These are phyloP conservation scores for Aaosphaeria arxii DNA, from an alignment of 2,329 filamentous ascomycete genomes.

Conservation along the genomic window DNA sequence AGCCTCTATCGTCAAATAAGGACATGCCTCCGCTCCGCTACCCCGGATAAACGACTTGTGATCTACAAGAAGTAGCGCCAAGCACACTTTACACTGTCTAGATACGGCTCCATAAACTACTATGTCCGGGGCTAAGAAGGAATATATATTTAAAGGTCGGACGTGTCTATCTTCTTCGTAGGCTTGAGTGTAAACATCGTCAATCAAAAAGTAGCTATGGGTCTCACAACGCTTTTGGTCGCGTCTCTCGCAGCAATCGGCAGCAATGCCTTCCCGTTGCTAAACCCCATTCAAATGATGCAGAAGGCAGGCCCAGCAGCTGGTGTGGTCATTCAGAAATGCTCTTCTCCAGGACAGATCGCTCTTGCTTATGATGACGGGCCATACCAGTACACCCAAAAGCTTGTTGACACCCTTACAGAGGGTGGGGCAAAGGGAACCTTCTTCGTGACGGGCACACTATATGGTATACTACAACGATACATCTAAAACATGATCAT, in stretches of 20 bases:
- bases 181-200: no score
- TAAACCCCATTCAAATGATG: slow-evolving; percentile 25
- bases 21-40: background rate
- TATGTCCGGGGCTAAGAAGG: no score
- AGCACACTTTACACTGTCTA: background rate
- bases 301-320: slow-evolving; percentile 23
- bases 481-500: background rate
- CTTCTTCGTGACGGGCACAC: slow-evolving; percentile 33
- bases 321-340: slow-evolving; percentile 28
- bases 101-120: no score
- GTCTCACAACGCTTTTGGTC: slow-evolving; percentile 18
- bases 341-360: slow-evolving; percentile 22
- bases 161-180: no score
- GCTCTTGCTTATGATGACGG: slow-evolving; percentile 37
- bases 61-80: background rate
- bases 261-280: slow-evolving; percentile 17
- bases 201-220: slow-evolving; percentile 12
- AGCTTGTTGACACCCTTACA: slow-evolving; percentile 27
- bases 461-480: slow-evolving; percentile 17
- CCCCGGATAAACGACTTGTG: background rate
- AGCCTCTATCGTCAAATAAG: no score
- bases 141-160: no score
- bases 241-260: slow-evolving; percentile 17
- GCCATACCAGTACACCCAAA: slow-evolving; percentile 34
- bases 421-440: slow-evolving; percentile 32